These are phyloP conservation scores for Leptographium procerum DNA, from an alignment of 2,329 filamentous ascomycete genomes.

Conservation along the genomic window DNA sequence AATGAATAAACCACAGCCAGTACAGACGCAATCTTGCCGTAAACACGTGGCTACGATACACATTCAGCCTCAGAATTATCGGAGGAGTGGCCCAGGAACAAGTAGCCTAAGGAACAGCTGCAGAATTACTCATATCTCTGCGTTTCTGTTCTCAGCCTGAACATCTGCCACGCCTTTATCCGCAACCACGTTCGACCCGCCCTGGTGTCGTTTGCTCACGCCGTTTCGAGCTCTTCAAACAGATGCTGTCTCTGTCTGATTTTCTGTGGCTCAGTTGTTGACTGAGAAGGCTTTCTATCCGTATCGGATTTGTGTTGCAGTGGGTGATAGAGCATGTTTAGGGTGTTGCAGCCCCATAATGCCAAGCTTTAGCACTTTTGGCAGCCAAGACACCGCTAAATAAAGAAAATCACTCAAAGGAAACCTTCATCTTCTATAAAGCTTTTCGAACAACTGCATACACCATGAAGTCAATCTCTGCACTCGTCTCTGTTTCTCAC, in stretches of 20 bases:
- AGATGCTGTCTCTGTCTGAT: neutral
- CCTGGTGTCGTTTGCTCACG: no score
- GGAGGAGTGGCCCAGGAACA: neutral
- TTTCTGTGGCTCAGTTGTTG: neutral
- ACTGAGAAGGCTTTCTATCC: neutral
- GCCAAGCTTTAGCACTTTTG: neutral
- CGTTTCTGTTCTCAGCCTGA: no score
- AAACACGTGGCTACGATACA: neutral
- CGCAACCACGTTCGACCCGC: neutral
- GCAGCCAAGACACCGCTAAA: neutral
- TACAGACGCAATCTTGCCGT: neutral
- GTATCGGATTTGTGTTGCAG: no score
- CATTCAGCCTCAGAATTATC: neutral
- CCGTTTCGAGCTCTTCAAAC: neutral
- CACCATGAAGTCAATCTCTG: no score
- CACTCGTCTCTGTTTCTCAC: neutral
- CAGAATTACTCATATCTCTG: no score
- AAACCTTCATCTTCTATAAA: no score
- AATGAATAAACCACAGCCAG: neutral
- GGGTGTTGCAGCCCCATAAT: neutral
- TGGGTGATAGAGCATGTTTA: no score
- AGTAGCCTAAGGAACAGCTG: no score
- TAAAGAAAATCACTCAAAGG: neutral
- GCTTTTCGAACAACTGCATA: no score
- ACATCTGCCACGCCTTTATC: neutral